Conservation (phyloP, 306 rosid genomes). For the Medicago lupulina region DNA sequence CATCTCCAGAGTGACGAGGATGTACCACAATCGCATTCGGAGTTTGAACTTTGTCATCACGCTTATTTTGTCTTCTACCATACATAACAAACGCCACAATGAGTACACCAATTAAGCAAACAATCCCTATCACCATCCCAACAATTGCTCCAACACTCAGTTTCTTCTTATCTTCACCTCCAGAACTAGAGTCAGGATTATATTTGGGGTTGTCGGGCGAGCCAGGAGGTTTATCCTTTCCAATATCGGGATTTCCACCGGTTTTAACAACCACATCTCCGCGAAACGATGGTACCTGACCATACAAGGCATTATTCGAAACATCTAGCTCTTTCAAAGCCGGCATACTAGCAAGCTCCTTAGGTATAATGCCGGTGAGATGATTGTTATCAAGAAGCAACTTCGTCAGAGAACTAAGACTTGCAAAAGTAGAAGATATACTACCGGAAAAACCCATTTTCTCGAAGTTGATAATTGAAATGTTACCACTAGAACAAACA, state of each 20-base stretch:
- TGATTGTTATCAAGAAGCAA: conserved; percentile 59
- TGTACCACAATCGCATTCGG: conserved; percentile 61
- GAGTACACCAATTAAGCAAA: conserved; percentile 45
- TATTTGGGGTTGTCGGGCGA: conserved; percentile 17
- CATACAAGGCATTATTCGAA: conserved; percentile 62
- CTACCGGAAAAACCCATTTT: conserved; percentile 60
- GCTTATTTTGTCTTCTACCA: conserved; percentile 49
- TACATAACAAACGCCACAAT: conserved; percentile 39
- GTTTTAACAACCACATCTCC: conserved; percentile 49
- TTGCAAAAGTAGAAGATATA: conserved; percentile 67
- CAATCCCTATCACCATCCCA: conserved; percentile 57
- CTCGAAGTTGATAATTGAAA: conserved; percentile 53
- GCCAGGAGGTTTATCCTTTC: conserved; percentile 47
- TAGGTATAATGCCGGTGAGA: conserved; percentile 69
- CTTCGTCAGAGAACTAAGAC: conserved; percentile 50
- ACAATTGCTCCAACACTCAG: conserved; percentile 45
- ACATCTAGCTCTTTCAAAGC: conserved; percentile 58
- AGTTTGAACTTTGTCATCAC: conserved; percentile 49
- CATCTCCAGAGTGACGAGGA: conserved; percentile 72
- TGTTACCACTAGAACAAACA: conserved; percentile 43
- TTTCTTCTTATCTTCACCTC: conserved; percentile 46
- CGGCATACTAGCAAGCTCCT: conserved; percentile 58
- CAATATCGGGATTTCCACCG: conserved; percentile 66
- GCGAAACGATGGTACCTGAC: conserved; percentile 62
- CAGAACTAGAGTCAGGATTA: conserved; percentile 24